These are phyloP conservation scores for Capillidium heterosporum DNA, from an alignment of 371 early-diverging fungal species.

Conservation along the genomic window DNA sequence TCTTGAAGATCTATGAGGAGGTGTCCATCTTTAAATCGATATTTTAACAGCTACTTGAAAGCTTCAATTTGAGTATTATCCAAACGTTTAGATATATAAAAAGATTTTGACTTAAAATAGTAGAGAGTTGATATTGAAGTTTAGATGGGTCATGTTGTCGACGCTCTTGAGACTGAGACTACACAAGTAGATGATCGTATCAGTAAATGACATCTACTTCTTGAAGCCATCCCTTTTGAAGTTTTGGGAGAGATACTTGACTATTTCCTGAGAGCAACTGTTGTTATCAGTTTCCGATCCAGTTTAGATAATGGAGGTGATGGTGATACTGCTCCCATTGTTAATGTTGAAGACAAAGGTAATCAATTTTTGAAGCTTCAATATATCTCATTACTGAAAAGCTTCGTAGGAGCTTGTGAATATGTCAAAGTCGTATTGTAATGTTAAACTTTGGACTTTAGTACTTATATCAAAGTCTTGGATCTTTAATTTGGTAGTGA, in stretches of 20 bases:
- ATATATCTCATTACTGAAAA: background rate
- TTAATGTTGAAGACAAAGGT: too few species aligned
- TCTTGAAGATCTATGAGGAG: background rate
- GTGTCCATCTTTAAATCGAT: background rate
- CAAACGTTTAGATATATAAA: background rate
- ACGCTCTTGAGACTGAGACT: background rate
- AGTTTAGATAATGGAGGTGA: background rate
- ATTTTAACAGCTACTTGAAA: background rate
- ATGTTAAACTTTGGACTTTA: conserved; percentile 1
- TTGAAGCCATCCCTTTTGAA: background rate
- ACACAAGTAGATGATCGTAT: background rate
- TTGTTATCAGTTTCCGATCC: background rate
- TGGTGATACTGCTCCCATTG: background rate
- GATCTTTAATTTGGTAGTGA: conserved; percentile 21
- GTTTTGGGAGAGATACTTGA: background rate
- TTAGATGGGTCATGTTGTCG: background rate
- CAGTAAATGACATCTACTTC: background rate
- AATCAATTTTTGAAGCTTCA: background rate
- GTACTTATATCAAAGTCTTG: conserved; percentile 12
- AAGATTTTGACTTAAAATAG: background rate
- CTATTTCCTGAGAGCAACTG: background rate
- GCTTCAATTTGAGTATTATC: background rate
- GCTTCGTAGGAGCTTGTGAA: background rate
- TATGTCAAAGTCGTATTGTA: background rate
- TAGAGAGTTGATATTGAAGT: background rate